These are phyloP conservation scores for Rhizopogon vesiculosus DNA, from an alignment of 768 basidiomycete genomes.

Conservation along the genomic window DNA sequence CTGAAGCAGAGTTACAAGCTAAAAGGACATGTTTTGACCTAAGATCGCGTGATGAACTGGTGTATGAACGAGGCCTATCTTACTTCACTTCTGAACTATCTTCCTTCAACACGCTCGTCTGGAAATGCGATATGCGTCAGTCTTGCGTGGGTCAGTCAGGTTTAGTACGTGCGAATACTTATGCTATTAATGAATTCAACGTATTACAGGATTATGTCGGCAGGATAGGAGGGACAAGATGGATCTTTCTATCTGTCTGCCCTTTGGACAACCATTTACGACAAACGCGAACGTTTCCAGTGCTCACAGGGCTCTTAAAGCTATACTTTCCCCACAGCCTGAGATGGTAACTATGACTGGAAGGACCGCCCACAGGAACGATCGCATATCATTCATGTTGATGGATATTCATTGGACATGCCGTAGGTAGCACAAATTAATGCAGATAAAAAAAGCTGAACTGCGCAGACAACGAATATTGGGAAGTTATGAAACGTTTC, in stretches of 20 bases:
- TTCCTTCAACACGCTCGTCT: no score
- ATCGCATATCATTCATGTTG: constrained; percentile 56
- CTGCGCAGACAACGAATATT: not conserved
- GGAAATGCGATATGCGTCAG: not conserved
- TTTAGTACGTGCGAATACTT: no score
- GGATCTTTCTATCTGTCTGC: not conserved
- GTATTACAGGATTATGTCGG: no score
- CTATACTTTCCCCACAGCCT: constrained; percentile 46
- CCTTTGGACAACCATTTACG: not conserved
- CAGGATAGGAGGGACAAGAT: not conserved
- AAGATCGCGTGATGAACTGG: no score
- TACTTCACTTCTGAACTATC: no score
- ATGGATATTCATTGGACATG: constrained; percentile 40
- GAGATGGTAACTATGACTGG: constrained; percentile 36
- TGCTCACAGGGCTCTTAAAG: constrained; percentile 39
- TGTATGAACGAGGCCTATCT: no score
- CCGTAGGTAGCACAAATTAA: constrained; percentile 45
- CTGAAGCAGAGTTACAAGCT: no score
- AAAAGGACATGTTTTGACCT: no score
- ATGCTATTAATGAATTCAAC: no score
- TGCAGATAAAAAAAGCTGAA: not conserved
- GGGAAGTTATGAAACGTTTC: constrained; percentile 11
- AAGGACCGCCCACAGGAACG: constrained; percentile 44
- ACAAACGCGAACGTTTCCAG: constrained; percentile 19
- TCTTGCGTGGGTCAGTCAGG: no score